Conservation (phyloP, 1,139 yeast genomes). For the Dujonia santamariae region DNA sequence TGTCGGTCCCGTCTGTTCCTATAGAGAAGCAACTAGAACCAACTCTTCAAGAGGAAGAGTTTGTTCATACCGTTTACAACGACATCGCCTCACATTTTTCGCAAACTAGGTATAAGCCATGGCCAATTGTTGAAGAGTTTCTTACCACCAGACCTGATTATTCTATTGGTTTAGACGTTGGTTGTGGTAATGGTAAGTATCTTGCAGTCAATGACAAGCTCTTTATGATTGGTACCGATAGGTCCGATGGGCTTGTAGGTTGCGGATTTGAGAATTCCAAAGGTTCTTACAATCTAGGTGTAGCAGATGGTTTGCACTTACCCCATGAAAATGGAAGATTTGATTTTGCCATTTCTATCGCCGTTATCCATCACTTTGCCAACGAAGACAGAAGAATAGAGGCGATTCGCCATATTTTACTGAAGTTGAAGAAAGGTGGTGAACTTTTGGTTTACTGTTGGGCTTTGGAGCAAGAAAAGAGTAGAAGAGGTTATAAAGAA, state of each 20-base stretch:
- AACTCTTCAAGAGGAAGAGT: constrained; percentile 62
- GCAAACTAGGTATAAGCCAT: constrained; percentile 89
- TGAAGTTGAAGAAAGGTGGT: constrained; percentile 59
- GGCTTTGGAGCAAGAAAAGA: constrained; percentile 90
- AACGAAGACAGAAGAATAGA: constrained; percentile 72
- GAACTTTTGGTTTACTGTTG: constrained; percentile 83
- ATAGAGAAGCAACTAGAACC: constrained; percentile 38
- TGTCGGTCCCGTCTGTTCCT: constrained; percentile 34
- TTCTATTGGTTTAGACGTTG: constrained; percentile 65
- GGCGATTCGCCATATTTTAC: constrained; percentile 68
- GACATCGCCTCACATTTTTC: constrained; percentile 92
- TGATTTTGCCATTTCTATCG: constrained; percentile 93
- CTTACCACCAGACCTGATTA: constrained; percentile 35
- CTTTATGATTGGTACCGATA: constrained; percentile 76
- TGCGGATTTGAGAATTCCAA: constrained; percentile 58
- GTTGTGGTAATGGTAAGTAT: constrained; percentile 97
- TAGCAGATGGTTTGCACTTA: constrained; percentile 72
- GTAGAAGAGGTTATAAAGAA: constrained; percentile 83
- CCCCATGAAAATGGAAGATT: constrained; percentile 62
- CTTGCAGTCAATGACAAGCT: constrained; percentile 66
- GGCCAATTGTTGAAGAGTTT: constrained; percentile 91
- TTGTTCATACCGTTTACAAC: constrained; percentile 87
- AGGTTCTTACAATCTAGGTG: constrained; percentile 38
- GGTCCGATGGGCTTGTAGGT: constrained; percentile 70
- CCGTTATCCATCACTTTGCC: constrained; percentile 95